Conservation (phyloP, 345 rosid species). For the Populus pruinosa region DNA sequence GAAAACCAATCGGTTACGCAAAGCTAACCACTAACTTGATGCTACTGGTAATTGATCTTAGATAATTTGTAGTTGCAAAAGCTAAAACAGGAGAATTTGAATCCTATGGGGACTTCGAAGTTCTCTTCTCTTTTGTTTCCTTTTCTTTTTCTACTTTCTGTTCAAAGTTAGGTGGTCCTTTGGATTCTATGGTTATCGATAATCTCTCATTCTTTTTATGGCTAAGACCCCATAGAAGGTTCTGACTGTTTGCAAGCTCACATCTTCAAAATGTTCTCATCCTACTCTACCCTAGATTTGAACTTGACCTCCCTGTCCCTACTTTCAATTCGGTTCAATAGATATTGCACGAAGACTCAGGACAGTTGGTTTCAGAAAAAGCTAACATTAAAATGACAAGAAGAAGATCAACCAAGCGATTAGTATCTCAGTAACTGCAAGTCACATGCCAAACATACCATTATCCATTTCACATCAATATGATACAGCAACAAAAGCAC, state of each 20-base stretch:
- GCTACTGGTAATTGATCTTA: neutral
- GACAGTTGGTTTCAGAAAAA: neutral
- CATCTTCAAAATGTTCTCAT: neutral
- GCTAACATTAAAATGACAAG: neutral
- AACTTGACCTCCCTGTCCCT: neutral
- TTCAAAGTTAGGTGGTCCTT: neutral
- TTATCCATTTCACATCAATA: slow-evolving; percentile 11
- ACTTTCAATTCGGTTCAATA: neutral
- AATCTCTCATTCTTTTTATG: neutral
- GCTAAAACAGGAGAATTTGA: no score
- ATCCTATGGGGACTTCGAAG: no score
- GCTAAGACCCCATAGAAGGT: no score
- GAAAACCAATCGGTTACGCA: neutral
- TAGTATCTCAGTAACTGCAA: neutral
- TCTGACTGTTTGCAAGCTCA: neutral
- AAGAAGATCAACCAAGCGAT: neutral
- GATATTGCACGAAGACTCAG: neutral
- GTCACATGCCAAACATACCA: neutral
- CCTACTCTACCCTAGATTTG: neutral
- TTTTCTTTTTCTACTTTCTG: neutral
- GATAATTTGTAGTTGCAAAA: neutral
- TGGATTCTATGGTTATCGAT: neutral
- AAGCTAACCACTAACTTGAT: neutral
- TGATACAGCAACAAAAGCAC: slow-evolving; percentile 11
- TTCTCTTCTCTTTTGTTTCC: neutral